Evolutionary conservation across 2,329 filamentous ascomycete genomes (phyloP), one percentile per base, ranked within the genome.

Genomic region (Claviceps spartinae): DNA sequence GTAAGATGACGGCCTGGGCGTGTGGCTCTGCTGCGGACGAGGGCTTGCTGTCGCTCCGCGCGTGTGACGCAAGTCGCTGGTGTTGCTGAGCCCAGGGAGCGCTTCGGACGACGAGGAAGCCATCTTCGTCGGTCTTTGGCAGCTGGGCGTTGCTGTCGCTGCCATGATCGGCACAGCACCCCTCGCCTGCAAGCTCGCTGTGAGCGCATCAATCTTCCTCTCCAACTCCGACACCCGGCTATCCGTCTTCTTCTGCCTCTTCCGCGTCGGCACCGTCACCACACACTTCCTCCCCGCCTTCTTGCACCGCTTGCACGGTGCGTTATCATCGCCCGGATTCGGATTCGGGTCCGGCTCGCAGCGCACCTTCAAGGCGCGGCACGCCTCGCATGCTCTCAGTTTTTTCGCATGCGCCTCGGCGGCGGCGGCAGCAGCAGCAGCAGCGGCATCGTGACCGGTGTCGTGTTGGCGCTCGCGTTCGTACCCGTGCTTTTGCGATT

Each of bases 221-320:
- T 95, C 89, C 49, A 96, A 74, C 71, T 95, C 89, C 8, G 88
- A 85, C 13, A 96, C 89, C 49, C 88, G 78, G 58, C 82, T 91
- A 65, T 95, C 90, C 51, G 87, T 89, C 74, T 95, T 95, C 73
- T 91, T 95, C 71, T 91, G 87, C 45, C 89, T 77, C 69, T 94
- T 95, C 42, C 88, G 66, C 34, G 74, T 79, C 14, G 78, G 87
- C 56, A 82, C 79, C 1, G 88, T 94, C 55, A 90, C 83, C 42
- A 90, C 71, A 63, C 89, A 95, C 56, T 75, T 74, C 40, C 88
- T 75, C n/a, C 82, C 80, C 2, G 88, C 86, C 69, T 94, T 95
- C 49, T 79, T 78, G 65, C 89, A 95, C 57, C 89, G 79, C 64
- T 78, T 81, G 65, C 85, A 88, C 3, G 83, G 75, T 4, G 81